Conservation (phyloP, 345 rosid species). For the Hirschfeldia incana region DNA sequence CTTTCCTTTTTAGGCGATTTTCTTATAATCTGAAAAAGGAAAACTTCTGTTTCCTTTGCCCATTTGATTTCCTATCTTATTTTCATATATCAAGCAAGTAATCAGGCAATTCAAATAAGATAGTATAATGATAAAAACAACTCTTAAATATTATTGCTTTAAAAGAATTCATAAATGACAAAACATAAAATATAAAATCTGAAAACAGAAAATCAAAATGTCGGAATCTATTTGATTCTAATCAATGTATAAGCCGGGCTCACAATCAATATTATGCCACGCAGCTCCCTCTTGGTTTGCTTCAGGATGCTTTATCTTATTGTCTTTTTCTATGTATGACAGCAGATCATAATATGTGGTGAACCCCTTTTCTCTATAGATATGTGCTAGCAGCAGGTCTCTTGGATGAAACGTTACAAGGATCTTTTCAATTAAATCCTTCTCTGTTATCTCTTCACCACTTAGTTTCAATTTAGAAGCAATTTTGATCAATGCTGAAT, state of each 20-base stretch:
- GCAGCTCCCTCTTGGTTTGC: background rate
- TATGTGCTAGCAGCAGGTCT: background rate
- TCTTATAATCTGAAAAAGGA: background rate
- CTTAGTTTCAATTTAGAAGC: background rate
- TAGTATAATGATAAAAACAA: no score
- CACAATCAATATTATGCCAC: no score
- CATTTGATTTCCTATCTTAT: background rate
- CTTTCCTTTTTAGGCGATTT: background rate
- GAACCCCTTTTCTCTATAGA: background rate
- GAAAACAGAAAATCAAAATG: no score
- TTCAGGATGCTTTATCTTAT: background rate
- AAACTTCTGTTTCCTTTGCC: background rate
- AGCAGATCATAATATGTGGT: background rate
- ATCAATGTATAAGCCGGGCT: no score
- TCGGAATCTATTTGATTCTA: no score
- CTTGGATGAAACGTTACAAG: background rate
- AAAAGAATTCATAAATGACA: no score
- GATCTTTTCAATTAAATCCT: background rate
- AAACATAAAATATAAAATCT: no score
- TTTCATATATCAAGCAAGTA: no score
- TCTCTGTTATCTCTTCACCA: background rate
- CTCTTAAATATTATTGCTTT: no score
- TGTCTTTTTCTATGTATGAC: background rate
- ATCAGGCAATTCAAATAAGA: no score
- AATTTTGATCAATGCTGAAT: background rate